Evolutionary conservation across 257 asterid genomes (phyloP).

Genomic region (Primulina tabacum): DNA sequence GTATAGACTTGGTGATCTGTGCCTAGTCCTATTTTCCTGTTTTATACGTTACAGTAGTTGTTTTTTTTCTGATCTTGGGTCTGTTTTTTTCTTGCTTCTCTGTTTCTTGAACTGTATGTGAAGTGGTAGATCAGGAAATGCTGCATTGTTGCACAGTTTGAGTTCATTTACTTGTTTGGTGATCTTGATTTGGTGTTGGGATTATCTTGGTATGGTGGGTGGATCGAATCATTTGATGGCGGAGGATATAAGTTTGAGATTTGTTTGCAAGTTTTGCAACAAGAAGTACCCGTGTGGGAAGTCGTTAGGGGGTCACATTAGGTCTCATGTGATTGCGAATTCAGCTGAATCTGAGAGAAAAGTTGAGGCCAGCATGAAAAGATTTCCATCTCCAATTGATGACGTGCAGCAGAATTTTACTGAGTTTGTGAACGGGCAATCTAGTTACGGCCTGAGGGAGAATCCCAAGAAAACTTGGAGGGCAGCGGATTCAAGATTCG

Average conservation of each 20-base stretch:
- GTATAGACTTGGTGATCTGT: constrained; percentile 48
- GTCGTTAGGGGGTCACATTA: constrained; percentile 82
- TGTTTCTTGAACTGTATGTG: background rate
- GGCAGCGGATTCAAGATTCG: constrained; percentile 43
- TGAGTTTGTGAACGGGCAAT: constrained; percentile 43
- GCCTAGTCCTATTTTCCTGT: constrained; percentile 43
- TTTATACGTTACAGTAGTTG: constrained; percentile 23
- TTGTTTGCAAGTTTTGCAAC: constrained; percentile 63
- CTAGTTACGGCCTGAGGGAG: constrained; percentile 69
- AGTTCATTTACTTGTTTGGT: constrained; percentile 20
- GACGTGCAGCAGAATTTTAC: constrained; percentile 21
- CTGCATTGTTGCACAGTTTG: constrained; percentile 33
- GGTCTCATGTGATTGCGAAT: constrained; percentile 66
- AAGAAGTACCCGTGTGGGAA: constrained; percentile 77
- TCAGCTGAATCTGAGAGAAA: constrained; percentile 54
- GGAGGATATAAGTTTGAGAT: constrained; percentile 48
- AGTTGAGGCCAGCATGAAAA: constrained; percentile 38
- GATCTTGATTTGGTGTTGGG: constrained; percentile 22
- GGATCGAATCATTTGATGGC: constrained; percentile 35
- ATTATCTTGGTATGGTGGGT: constrained; percentile 23
- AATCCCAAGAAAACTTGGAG: constrained; percentile 89
- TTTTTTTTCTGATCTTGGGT: constrained; percentile 6
- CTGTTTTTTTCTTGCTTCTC: constrained; percentile 19
- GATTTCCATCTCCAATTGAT: constrained; percentile 28
- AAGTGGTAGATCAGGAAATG: constrained; percentile 24